Evolutionary conservation across 768 basidiomycete species (phyloP).

Genomic region (Chiua virens): DNA sequence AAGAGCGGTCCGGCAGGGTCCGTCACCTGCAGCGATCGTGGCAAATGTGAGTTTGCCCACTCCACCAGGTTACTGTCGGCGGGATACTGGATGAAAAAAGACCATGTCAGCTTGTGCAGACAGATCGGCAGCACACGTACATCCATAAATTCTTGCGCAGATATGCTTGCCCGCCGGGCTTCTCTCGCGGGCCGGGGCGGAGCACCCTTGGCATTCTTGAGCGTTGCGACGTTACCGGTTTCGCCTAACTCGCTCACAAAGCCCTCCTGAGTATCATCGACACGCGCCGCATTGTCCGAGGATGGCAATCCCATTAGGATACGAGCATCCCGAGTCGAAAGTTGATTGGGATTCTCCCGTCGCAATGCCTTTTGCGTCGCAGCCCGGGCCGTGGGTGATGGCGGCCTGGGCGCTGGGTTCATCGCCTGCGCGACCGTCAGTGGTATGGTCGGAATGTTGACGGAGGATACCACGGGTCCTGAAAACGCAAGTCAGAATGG

Average conservation of each 20-base stretch:
- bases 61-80: conserved; percentile 62
- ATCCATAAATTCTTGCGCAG: conserved; percentile 24
- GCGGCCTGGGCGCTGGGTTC: conserved; percentile 94
- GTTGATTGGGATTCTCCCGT: conserved; percentile 79
- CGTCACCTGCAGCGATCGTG: conserved; percentile 55
- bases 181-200: conserved; percentile 75
- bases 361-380: conserved; percentile 87
- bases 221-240: conserved; percentile 16
- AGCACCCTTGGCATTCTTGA: conserved; percentile 20
- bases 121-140: conserved; percentile 3
- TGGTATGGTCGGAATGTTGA: conserved; percentile 95
- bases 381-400: conserved; percentile 83
- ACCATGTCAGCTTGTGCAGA: neutral
- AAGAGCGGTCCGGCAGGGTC: conserved; percentile 46
- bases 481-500: conserved; percentile 5
- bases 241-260: conserved; percentile 40
- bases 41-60: conserved; percentile 89
- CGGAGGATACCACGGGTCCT: conserved; percentile 95
- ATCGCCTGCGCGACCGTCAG: conserved; percentile 93
- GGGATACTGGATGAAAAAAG: neutral
- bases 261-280: conserved; percentile 30
- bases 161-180: conserved; percentile 43
- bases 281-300: conserved; percentile 22
- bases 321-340: conserved; percentile 77
- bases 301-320: conserved; percentile 64